Evolutionary conservation across 192 early-diverging fungal species (phyloP).

Genomic region (Ambispora gerdemannii): DNA sequence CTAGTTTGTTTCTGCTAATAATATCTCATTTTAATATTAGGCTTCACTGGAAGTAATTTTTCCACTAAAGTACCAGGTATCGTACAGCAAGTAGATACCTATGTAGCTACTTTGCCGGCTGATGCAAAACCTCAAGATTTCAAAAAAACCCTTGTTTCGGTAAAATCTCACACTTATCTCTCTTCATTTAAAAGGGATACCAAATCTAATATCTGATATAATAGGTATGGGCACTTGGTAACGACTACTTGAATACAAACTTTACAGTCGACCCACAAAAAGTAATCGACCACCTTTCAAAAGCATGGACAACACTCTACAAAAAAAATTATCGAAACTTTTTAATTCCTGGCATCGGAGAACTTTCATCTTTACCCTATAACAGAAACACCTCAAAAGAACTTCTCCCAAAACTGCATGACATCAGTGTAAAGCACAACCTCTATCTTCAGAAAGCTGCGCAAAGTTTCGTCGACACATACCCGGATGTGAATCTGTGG

Average conservation of each 20-base stretch:
- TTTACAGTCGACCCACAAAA: not conserved
- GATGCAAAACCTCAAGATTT: not conserved
- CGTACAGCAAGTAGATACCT: not conserved
- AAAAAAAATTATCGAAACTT: not conserved
- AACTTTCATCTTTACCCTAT: not conserved
- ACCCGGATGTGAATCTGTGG: not conserved
- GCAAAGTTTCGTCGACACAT: not conserved
- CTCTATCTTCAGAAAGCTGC: not conserved
- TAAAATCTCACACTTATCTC: not conserved
- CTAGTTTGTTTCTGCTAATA: not conserved
- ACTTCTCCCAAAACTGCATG: not conserved
- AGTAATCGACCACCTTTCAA: not conserved
- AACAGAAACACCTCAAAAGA: not conserved
- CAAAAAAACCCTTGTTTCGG: not conserved
- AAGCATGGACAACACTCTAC: not conserved
- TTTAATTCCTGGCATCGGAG: not conserved
- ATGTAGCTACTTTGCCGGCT: not conserved
- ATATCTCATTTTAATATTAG: not conserved
- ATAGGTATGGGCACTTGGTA: not conserved
- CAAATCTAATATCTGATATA: no score
- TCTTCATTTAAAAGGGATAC: not conserved
- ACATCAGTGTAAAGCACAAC: not conserved
- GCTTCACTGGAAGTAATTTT: no score
- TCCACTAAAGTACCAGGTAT: not conserved
- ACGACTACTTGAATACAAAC: not conserved